Conservation (phyloP, 805 yeast species). For the Hanseniaspora guilliermondii region DNA sequence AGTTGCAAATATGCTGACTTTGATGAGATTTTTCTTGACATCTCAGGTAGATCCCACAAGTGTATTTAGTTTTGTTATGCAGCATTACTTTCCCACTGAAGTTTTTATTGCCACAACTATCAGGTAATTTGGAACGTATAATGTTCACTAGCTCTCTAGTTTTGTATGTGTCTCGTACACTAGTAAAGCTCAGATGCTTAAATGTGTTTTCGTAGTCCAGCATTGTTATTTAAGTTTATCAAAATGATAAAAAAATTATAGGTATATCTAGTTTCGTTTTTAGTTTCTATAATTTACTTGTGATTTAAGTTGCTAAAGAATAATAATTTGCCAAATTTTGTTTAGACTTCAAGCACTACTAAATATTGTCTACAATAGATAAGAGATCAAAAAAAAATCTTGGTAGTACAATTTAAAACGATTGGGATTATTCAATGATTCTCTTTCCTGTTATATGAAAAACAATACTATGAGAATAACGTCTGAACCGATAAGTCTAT, state of each 20-base stretch:
- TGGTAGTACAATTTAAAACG: no score
- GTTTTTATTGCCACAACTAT: not conserved
- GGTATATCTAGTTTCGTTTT: no score
- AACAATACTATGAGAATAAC: not conserved
- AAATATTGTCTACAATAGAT: no score
- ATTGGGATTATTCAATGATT: not conserved
- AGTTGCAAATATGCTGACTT: not conserved
- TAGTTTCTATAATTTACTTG: no score
- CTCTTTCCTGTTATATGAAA: not conserved
- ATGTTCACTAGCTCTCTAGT: constrained; percentile 10
- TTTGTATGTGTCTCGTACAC: constrained; percentile 3
- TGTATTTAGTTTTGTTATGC: constrained; percentile 2
- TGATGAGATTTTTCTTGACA: not conserved
- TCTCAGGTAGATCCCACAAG: constrained; percentile 4
- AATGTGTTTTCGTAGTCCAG: constrained; percentile 1
- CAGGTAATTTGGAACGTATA: not conserved
- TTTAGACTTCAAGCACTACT: no score
- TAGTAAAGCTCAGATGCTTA: not conserved
- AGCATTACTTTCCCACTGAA: constrained; percentile 9
- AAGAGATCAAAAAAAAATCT: no score
- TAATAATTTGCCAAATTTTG: no score
- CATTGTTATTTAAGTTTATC: not conserved
- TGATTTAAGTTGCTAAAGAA: no score
- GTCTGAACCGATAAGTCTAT: not conserved
- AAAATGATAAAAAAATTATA: not conserved